Conservation (phyloP, 495 filamentous ascomycete genomes). For the Aspergillus taichungensis region DNA sequence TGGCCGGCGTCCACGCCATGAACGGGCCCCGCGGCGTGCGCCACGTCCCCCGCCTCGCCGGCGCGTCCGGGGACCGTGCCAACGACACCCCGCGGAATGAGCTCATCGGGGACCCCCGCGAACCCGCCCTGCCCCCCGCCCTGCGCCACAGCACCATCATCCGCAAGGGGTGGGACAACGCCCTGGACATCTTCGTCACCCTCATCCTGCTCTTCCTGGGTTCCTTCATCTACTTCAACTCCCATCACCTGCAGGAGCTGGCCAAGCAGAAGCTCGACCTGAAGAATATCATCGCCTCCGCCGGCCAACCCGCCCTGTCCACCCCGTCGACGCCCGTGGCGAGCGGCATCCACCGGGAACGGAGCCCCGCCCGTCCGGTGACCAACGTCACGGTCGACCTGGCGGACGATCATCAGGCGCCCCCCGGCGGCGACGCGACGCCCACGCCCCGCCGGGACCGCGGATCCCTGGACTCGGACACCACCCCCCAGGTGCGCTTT, state of each 20-base stretch:
- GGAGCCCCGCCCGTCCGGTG: conserved; percentile 16
- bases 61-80: conserved; percentile 19
- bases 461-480: conserved; percentile 11
- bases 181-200: conserved; percentile 42
- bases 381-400: conserved; percentile 27
- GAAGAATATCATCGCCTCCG: conserved; percentile 41
- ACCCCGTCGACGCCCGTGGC: conserved; percentile 36
- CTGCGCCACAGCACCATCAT: conserved; percentile 44
- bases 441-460: conserved; percentile 18
- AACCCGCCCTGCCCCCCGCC: conserved; percentile 36
- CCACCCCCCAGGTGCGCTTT: conserved; percentile 31
- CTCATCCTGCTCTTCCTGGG: conserved; percentile 35
- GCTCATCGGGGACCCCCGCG: conserved; percentile 30
- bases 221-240: conserved; percentile 44
- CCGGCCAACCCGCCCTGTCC: conserved; percentile 34
- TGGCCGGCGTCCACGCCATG: conserved; percentile 46
- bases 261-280: conserved; percentile 45
- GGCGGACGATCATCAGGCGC: conserved; percentile 16
- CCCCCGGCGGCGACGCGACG: conserved; percentile 14
- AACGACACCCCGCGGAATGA: conserved; percentile 38
- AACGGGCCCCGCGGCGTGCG: conserved; percentile 29
- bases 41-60: conserved; percentile 29
- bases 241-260: conserved; percentile 37
- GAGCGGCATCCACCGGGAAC: conserved; percentile 17
- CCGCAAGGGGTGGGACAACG: conserved; percentile 45